Conservation (phyloP, 2,329 filamentous ascomycete species). For the Lizonia empirigonia region DNA sequence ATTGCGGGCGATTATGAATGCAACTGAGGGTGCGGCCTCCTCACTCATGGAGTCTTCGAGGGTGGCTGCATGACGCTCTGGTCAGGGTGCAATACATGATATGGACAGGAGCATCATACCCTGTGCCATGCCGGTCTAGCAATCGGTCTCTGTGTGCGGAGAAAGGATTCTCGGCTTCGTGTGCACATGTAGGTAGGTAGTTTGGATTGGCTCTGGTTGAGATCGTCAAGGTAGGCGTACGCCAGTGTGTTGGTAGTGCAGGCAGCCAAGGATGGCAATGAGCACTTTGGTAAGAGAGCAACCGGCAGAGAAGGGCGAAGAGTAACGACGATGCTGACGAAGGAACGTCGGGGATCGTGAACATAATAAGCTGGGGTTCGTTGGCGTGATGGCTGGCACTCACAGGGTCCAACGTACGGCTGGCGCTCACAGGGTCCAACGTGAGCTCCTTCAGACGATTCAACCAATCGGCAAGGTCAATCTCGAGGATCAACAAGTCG, state of each 20-base stretch:
- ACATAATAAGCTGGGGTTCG: conserved; percentile 17
- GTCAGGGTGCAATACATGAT: not conserved
- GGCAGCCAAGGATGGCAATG: not conserved
- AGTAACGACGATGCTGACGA: conserved; percentile 11
- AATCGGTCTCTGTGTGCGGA: conserved; percentile 1
- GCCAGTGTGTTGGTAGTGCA: not conserved
- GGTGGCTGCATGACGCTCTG: conserved; percentile 25
- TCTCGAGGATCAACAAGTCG: not conserved
- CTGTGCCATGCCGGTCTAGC: conserved; percentile 28
- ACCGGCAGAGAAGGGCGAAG: too few species aligned
- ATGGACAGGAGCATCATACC: conserved; percentile 10
- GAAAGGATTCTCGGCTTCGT: not conserved
- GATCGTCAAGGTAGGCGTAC: not conserved
- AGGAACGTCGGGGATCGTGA: conserved; percentile 6
- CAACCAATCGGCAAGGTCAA: not conserved
- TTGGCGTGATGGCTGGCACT: not conserved
- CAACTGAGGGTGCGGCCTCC: conserved; percentile 13
- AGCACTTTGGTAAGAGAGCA: not conserved
- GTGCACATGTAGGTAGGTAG: conserved; percentile 3
- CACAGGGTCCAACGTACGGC: not conserved
- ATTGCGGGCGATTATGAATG: conserved; percentile 22
- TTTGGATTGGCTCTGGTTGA: not conserved
- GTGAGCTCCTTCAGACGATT: not conserved
- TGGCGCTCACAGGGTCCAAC: not conserved
- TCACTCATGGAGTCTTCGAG: conserved; percentile 25